Evolutionary conservation across 768 basidiomycete species (phyloP).

Genomic region (Cyclocybe aegerita): DNA sequence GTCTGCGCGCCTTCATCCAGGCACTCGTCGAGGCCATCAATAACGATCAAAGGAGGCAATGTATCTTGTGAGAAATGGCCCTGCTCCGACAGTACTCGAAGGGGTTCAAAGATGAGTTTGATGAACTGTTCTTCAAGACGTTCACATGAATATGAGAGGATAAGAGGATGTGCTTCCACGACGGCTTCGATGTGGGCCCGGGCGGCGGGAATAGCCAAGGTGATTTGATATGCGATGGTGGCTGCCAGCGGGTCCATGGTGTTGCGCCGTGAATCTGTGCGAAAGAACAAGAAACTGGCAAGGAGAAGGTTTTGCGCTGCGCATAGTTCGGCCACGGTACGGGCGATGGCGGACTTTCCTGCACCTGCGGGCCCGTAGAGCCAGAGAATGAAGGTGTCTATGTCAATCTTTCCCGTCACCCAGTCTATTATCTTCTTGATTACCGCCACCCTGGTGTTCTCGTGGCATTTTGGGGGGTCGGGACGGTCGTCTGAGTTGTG

Average conservation of each 20-base stretch:
- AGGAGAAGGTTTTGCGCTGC: background rate
- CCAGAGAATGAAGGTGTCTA: constrained; percentile 1
- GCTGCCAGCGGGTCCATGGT: background rate
- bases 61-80: background rate
- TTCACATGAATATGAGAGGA: background rate
- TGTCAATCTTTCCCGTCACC: background rate
- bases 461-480: constrained; percentile 10
- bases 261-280: background rate
- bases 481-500: constrained; percentile 8
- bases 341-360: constrained; percentile 9
- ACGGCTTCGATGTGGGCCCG: background rate
- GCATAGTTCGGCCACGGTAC: constrained; percentile 4
- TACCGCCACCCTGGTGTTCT: background rate
- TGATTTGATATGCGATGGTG: constrained; percentile 6
- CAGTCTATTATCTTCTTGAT: constrained; percentile 1
- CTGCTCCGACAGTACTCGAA: background rate
- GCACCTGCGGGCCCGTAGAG: constrained; percentile 8
- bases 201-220: background rate
- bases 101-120: constrained; percentile 9
- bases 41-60: constrained; percentile 4
- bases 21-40: constrained; percentile 18
- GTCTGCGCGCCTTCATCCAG: background rate
- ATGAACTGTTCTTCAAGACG: background rate
- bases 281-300: constrained; percentile 7
- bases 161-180: background rate